Evolutionary conservation across 2,329 filamentous ascomycete genomes (phyloP).

Genomic region (Nemania serpens): DNA sequence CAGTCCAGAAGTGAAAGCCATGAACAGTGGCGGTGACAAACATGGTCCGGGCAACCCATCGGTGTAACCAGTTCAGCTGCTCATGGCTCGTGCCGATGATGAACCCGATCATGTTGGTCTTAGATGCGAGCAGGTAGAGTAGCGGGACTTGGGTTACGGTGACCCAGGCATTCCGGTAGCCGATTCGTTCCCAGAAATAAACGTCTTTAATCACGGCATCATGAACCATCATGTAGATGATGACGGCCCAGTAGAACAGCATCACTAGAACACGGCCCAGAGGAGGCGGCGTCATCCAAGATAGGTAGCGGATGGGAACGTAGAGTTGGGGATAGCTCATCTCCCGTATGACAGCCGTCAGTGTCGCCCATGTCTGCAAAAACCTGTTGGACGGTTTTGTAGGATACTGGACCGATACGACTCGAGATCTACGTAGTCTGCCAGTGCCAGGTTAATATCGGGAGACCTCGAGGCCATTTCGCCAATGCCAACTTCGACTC

Average conservation of each 20-base stretch:
- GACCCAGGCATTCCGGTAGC: conserved; percentile 71
- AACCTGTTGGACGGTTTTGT: conserved; percentile 55
- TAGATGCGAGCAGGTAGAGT: conserved; percentile 65
- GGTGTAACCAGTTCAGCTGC: conserved; percentile 73
- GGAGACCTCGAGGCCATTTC: not conserved
- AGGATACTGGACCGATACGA: conserved; percentile 52
- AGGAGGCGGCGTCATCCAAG: conserved; percentile 63
- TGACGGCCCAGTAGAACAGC: conserved; percentile 61
- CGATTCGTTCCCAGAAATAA: conserved; percentile 67
- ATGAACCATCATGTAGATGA: conserved; percentile 61
- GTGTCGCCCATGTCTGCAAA: conserved; percentile 60
- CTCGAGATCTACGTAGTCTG: conserved; percentile 54
- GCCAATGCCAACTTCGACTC: conserved; percentile 13
- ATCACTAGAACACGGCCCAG: conserved; percentile 61
- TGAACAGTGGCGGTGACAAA: conserved; percentile 71
- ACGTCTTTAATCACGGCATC: conserved; percentile 55
- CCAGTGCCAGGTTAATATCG: conserved; percentile 2
- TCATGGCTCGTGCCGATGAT: conserved; percentile 69
- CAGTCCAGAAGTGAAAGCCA: conserved; percentile 69
- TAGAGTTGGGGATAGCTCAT: conserved; percentile 60
- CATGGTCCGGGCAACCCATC: conserved; percentile 73
- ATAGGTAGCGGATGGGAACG: conserved; percentile 50
- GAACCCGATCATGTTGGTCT: conserved; percentile 62
- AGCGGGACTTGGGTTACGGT: conserved; percentile 67
- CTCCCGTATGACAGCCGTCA: conserved; percentile 62